Evolutionary conservation across 2,329 filamentous ascomycete species (phyloP).

Genomic region (Fusarium oxysporum): DNA sequence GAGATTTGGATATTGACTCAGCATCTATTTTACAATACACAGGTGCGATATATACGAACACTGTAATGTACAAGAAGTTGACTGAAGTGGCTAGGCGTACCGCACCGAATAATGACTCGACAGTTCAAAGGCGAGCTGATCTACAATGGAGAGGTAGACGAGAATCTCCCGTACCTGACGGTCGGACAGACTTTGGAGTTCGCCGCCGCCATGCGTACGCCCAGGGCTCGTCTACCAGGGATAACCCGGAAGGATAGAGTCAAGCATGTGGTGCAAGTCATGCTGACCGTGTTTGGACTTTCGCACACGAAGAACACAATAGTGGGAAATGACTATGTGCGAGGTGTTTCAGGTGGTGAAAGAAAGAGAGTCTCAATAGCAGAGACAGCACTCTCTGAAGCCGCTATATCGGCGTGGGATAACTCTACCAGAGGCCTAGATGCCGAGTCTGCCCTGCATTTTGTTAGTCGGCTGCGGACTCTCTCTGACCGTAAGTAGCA

Average conservation of each 20-base stretch:
- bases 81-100: constrained; percentile 46
- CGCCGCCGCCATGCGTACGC: constrained; percentile 75
- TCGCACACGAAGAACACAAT: constrained; percentile 78
- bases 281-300: constrained; percentile 78
- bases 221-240: constrained; percentile 71
- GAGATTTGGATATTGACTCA: constrained; percentile 65
- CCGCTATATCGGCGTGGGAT: constrained; percentile 72
- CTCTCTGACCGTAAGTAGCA: background rate
- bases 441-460: constrained; percentile 79
- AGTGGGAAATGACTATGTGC: constrained; percentile 80
- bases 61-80: background rate
- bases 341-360: constrained; percentile 78
- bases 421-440: constrained; percentile 79
- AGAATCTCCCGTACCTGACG: constrained; percentile 80
- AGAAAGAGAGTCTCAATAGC: constrained; percentile 85
- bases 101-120: constrained; percentile 62
- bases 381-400: constrained; percentile 76
- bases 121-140: constrained; percentile 74
- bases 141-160: constrained; percentile 82
- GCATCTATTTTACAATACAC: constrained; percentile 70
- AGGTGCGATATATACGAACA: constrained; percentile 50
- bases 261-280: constrained; percentile 71
- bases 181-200: constrained; percentile 81
- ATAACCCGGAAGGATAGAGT: constrained; percentile 71
- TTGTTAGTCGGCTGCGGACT: constrained; percentile 72